Conservation (phyloP, 1,284 basidiomycete genomes). For the Pterula multifida region DNA sequence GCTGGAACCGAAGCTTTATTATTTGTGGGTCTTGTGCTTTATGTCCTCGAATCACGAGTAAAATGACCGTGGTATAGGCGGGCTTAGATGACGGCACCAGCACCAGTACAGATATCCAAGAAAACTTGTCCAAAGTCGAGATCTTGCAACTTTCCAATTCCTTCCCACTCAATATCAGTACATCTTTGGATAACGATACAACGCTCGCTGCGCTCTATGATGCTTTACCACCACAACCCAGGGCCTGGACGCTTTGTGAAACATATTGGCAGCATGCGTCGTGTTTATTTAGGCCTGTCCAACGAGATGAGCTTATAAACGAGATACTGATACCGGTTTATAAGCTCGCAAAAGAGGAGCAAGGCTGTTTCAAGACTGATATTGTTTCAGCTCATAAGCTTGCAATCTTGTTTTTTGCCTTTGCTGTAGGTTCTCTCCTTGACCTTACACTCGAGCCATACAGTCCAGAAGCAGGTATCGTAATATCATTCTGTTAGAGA, state of each 20-base stretch:
- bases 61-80: not conserved
- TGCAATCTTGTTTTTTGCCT: constrained; percentile 44
- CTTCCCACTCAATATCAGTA: constrained; percentile 33
- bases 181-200: constrained; percentile 18
- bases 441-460: constrained; percentile 51
- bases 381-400: constrained; percentile 39
- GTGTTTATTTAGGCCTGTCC: constrained; percentile 48
- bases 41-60: not conserved
- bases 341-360: constrained; percentile 32
- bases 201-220: constrained; percentile 30
- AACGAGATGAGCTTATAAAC: constrained; percentile 53
- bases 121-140: constrained; percentile 21
- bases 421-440: constrained; percentile 47
- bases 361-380: constrained; percentile 15
- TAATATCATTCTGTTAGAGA: not conserved
- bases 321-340: constrained; percentile 51
- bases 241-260: constrained; percentile 55
- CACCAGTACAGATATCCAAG: constrained; percentile 14
- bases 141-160: constrained; percentile 29
- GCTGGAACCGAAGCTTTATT: constrained; percentile 37
- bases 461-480: not conserved
- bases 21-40: not conserved
- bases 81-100: not conserved
- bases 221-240: constrained; percentile 38
- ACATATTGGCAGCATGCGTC: constrained; percentile 53